These are phyloP conservation scores for Davidsoniella neocaledoniae DNA, from an alignment of 2,329 filamentous ascomycete species.

Conservation along the genomic window DNA sequence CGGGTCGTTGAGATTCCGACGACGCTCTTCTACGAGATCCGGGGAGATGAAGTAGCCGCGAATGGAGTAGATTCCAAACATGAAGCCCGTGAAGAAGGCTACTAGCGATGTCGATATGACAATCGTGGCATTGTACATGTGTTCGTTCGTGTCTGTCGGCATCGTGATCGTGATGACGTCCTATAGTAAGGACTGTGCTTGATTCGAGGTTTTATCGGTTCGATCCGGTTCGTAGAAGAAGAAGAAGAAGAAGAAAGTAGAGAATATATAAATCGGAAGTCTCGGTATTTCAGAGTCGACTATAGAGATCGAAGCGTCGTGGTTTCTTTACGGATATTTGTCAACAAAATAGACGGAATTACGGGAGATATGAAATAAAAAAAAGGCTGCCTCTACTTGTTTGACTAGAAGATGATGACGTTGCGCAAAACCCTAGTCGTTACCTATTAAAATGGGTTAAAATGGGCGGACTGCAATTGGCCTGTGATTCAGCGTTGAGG, in stretches of 20 bases:
- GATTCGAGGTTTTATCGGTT: no score
- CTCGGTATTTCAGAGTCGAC: no score
- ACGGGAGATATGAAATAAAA: neutral
- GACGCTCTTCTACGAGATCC: conserved; percentile 37
- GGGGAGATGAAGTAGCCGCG: conserved; percentile 43
- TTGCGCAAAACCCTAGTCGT: no score
- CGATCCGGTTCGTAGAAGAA: neutral
- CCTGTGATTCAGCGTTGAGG: no score
- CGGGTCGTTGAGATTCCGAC: conserved; percentile 39
- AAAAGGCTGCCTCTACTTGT: neutral
- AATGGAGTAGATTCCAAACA: conserved; percentile 60
- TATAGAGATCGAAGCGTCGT: no score
- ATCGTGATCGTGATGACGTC: neutral
- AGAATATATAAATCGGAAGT: neutral
- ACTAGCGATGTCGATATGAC: conserved; percentile 59
- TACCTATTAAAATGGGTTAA: no score
- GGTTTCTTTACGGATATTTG: no score
- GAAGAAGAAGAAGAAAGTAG: neutral
- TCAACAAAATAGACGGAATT: no score
- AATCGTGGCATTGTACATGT: conserved; percentile 33
- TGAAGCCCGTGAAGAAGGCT: conserved; percentile 60
- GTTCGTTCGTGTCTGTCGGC: conserved; percentile 19
- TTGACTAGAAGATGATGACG: no score
- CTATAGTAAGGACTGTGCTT: neutral
- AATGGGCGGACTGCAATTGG: no score